A percentile compares a stretch with the other conserved stretches of the same genome.
Evolutionary conservation across 306 rosid genomes (phyloP).

Genomic region (Lupinus albus): DNA sequence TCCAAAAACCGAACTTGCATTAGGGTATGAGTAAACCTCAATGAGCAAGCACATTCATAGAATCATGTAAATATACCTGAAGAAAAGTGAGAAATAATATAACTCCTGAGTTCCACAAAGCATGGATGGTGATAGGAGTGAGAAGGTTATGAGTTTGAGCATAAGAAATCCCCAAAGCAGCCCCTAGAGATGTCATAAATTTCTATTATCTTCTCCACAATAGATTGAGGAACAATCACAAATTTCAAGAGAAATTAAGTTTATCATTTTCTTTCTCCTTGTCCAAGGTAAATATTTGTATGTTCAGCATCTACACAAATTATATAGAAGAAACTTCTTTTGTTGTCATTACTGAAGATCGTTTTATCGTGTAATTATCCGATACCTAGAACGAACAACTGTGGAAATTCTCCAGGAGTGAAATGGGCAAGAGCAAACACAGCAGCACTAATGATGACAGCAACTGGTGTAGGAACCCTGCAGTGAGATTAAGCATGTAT

Average conservation of each 20-base stretch:
- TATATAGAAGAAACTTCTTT: conserved; percentile 2
- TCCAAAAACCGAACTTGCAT: conserved; percentile 8
- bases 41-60: background rate
- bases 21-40: background rate
- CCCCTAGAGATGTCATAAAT: conserved; percentile 53
- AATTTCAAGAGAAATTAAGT: conserved; percentile 3
- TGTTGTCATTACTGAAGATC: conserved; percentile 12
- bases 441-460: conserved; percentile 73
- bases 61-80: conserved; percentile 53
- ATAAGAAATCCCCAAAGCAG: conserved; percentile 87
- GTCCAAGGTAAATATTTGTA: background rate
- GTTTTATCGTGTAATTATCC: conserved; percentile 15
- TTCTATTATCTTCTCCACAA: conserved; percentile 22
- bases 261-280: background rate
- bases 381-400: conserved; percentile 89
- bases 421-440: conserved; percentile 94
- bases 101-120: conserved; percentile 94
- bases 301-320: conserved; percentile 15
- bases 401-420: conserved; percentile 97
- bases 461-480: conserved; percentile 96
- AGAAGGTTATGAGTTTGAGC: conserved; percentile 97
- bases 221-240: conserved; percentile 17
- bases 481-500: conserved; percentile 26
- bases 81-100: conserved; percentile 85
- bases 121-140: conserved; percentile 95